Base-by-base conservation (phyloP, 495 filamentous ascomycete species). In the Chaetomium cochliodes region DNA sequence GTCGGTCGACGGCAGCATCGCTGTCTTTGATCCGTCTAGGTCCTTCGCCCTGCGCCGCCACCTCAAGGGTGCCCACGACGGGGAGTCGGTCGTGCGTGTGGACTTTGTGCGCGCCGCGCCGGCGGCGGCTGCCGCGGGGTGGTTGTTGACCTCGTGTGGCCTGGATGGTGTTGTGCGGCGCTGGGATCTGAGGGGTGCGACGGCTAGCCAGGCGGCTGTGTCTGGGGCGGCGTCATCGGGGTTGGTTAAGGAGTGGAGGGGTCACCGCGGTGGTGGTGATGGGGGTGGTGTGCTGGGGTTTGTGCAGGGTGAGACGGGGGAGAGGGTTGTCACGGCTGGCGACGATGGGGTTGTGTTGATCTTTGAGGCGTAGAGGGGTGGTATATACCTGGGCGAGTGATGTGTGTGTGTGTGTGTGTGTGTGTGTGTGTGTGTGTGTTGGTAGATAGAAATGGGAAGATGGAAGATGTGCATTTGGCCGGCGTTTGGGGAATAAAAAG, bases 281-380 rank as follows among this genome's bases (percentile, higher is more conserved):
- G 91, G 90, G 5, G 92, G 92, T 39, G 93, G 93, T 58, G 90
- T 97, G 39, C 78, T 97, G 74, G 93, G 88, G 0, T 97, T 97
- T 74, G 90, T 94, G 56, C 90, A 96, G 77, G 78, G 78, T 11
- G 79, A 79, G 42, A 87, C 85, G 41, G 86, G 86, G 2, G 87
- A 89, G 70, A 82, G 86, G 65, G 81, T 97, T 28, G 86, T 93
- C 15, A 97, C 93, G 20, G 93, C 91, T 4, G 93, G 93, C 28
- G 93, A 97, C 80, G 93, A 97, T 77, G 86, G 85, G 15, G 78
- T 93, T 53, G 77, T 83, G 42, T 74, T 92, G 69, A 84, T 92
- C 8, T 92, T 92, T 71, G 87, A 90, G 72, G 78, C 79, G 39
- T 81, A 52, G n/a, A 50, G 13, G 41, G 41, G 16, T 18, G 41